Conservation (phyloP, 371 early-diverging fungal species). For the Apophysomyces elegans region DNA sequence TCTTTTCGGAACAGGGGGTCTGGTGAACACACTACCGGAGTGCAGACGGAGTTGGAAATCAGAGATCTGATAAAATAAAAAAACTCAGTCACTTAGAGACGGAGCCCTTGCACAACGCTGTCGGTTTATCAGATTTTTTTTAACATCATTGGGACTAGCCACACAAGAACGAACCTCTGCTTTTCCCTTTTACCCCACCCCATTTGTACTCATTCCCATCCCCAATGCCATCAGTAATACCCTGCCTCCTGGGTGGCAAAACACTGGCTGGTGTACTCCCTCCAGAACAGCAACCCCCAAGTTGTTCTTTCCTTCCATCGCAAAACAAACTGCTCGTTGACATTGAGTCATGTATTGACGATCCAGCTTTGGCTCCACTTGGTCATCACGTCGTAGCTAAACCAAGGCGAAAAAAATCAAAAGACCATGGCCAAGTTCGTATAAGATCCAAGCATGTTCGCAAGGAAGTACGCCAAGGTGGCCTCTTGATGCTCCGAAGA, state of each 20-base stretch:
- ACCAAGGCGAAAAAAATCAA: slow-evolving; percentile 4
- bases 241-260: slow-evolving; percentile 40
- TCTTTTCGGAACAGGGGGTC: too few relatives aligned
- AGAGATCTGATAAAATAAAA: too few relatives aligned
- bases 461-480: slow-evolving; percentile 22
- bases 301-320: slow-evolving; percentile 24
- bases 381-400: slow-evolving; percentile 48
- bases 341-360: slow-evolving; percentile 67
- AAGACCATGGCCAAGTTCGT: slow-evolving; percentile 21
- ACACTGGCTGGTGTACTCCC: slow-evolving; percentile 41
- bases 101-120: too few relatives aligned
- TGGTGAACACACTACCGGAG: too few relatives aligned
- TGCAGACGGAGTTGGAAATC: too few relatives aligned
- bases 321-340: slow-evolving; percentile 39
- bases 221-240: slow-evolving; percentile 9
- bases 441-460: slow-evolving; percentile 20
- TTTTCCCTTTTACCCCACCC: too few relatives aligned
- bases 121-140: too few relatives aligned
- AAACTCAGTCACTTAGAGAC: too few relatives aligned
- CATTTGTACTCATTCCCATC: too few relatives aligned
- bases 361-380: slow-evolving; percentile 61
- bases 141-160: too few relatives aligned
- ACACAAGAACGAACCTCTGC: too few relatives aligned
- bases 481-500: slow-evolving; percentile 54
- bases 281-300: slow-evolving; percentile 34